phyloP scores from a whole-genome alignment of 106 monocot genomes.

The Dendrobium catenatum region DNA sequence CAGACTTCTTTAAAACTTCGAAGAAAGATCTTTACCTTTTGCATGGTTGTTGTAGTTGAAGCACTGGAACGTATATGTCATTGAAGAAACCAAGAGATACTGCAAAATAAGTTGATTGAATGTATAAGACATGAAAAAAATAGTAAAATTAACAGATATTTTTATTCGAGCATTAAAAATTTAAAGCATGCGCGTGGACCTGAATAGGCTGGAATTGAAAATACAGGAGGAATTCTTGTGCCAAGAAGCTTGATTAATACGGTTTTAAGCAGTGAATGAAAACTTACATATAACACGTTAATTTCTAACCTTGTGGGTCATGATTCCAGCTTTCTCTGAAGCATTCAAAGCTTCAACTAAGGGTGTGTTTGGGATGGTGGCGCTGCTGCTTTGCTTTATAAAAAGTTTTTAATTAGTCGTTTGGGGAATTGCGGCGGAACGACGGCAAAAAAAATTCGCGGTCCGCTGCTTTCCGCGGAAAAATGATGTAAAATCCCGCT shows the following conservation, averaged over 20 bases:
- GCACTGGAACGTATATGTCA: conserved; percentile 70
- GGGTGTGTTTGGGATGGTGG: too few relatives aligned
- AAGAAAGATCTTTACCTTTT: conserved; percentile 39
- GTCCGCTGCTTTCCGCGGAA: too few relatives aligned
- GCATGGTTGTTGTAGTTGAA: conserved; percentile 41
- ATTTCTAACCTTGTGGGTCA: background rate
- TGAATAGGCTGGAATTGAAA: background rate
- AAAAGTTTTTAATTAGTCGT: too few relatives aligned
- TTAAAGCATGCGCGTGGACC: background rate
- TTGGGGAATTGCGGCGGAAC: too few relatives aligned
- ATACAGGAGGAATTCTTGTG: background rate
- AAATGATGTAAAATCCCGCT: too few relatives aligned
- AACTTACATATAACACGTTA: background rate
- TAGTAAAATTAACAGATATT: background rate
- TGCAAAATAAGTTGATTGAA: conserved; percentile 29
- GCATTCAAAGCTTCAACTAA: background rate
- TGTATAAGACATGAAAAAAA: background rate
- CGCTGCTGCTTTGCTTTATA: too few relatives aligned
- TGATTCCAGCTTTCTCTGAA: background rate
- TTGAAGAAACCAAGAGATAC: conserved; percentile 93
- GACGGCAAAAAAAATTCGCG: too few relatives aligned
- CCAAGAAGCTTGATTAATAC: background rate
- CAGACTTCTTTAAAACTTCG: background rate
- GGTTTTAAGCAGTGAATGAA: background rate
- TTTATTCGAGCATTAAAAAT: background rate